Evolutionary conservation across 2,329 filamentous ascomycete species (phyloP).

Genomic region (Lasiodiplodia sp.): DNA sequence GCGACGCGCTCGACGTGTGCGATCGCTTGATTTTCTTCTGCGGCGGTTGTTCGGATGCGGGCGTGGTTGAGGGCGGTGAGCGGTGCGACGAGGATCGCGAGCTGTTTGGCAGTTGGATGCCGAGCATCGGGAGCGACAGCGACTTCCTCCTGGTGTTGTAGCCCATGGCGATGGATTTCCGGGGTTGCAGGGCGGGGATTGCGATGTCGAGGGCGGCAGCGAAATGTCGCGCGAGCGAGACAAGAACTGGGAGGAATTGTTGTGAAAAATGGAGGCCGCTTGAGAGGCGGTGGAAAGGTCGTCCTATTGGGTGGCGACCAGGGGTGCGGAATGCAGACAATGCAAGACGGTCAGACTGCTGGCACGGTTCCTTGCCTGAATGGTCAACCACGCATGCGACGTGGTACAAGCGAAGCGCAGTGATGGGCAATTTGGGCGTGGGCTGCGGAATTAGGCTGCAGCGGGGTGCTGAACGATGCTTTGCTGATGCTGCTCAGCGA

Average conservation of each 20-base stretch:
- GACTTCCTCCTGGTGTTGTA: slow-evolving; percentile 98
- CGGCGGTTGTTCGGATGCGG: slow-evolving; percentile 58
- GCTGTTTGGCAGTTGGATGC: slow-evolving; percentile 78
- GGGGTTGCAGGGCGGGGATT: slow-evolving; percentile 30
- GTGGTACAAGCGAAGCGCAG: slow-evolving; percentile 23
- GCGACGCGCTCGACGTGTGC: slow-evolving; percentile 61
- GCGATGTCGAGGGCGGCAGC: slow-evolving; percentile 36
- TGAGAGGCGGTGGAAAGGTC: slow-evolving; percentile 16
- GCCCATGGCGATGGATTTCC: slow-evolving; percentile 65
- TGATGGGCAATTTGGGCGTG: slow-evolving; percentile 1
- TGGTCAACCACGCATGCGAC: slow-evolving; percentile 25
- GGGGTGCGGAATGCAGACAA: slow-evolving; percentile 29
- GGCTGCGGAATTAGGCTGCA: slow-evolving; percentile 24
- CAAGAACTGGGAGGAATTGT: slow-evolving; percentile 20
- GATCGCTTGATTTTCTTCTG: slow-evolving; percentile 76
- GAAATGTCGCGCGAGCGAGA: slow-evolving; percentile 38
- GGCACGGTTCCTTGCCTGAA: slow-evolving; percentile 29
- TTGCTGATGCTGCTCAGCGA: slow-evolving; percentile 1
- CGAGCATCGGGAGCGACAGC: slow-evolving; percentile 88
- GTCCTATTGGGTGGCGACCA: slow-evolving; percentile 30
- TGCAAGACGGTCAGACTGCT: slow-evolving; percentile 26
- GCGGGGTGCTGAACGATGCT: slow-evolving; percentile 22
- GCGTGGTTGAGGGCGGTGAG: slow-evolving; percentile 68
- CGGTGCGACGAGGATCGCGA: slow-evolving; percentile 60
- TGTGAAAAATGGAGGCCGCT: slow-evolving; percentile 30